A percentile compares a stretch with the other conserved stretches of the same genome.
Conservation (phyloP, 2,329 filamentous ascomycete species). For the Hymenoscyphus scutula region DNA sequence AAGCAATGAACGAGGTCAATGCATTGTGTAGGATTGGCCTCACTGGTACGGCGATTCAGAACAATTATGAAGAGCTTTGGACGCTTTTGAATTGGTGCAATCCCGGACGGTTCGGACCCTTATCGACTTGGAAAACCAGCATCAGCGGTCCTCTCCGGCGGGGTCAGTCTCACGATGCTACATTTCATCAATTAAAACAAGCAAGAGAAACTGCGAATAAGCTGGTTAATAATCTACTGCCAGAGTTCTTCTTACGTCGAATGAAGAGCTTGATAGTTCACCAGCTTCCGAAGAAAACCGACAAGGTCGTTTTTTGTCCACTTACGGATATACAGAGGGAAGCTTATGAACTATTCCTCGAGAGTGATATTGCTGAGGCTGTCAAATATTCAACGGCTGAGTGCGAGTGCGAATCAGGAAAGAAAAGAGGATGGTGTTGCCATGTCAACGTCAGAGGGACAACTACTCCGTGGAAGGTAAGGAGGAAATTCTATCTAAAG, state of each 20-base stretch:
- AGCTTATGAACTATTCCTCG: slow-evolving; percentile 81
- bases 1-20: slow-evolving; percentile 87
- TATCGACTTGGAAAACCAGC: slow-evolving; percentile 72
- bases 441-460: slow-evolving; percentile 50
- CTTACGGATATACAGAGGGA: slow-evolving; percentile 76
- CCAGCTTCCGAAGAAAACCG: slow-evolving; percentile 91
- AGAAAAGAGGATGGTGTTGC: slow-evolving; percentile 81
- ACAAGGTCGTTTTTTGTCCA: slow-evolving; percentile 92
- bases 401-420: slow-evolving; percentile 69
- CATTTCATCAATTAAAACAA: slow-evolving; percentile 73
- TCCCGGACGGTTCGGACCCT: slow-evolving; percentile 67
- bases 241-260: slow-evolving; percentile 83
- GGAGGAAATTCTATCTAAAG: not conserved
- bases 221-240: slow-evolving; percentile 82
- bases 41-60: slow-evolving; percentile 95
- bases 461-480: slow-evolving; percentile 48
- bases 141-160: slow-evolving; percentile 79
- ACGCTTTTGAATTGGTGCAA: slow-evolving; percentile 95
- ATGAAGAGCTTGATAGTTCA: slow-evolving; percentile 92
- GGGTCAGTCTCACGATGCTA: slow-evolving; percentile 92
- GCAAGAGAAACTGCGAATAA: slow-evolving; percentile 80
- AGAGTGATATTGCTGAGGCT: slow-evolving; percentile 64
- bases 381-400: slow-evolving; percentile 65
- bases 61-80: slow-evolving; percentile 97
- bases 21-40: slow-evolving; percentile 88